Evolutionary conservation across 106 monocot species (phyloP).

Genomic region (Amphibolis antarctica): DNA sequence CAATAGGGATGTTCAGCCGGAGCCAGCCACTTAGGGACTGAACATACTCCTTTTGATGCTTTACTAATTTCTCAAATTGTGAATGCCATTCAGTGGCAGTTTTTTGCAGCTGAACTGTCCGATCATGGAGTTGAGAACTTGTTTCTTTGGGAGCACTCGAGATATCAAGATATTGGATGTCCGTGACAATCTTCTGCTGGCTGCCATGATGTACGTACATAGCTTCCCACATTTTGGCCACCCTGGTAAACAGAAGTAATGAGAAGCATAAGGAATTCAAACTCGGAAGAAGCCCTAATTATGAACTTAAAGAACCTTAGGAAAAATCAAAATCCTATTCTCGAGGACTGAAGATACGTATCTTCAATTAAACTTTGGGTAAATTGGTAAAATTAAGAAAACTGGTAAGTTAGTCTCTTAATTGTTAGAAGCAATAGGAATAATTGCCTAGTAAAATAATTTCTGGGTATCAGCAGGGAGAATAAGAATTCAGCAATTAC

Average conservation of each 20-base stretch:
- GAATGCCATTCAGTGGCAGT: slow-evolving; percentile 38
- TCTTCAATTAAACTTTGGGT: too few species aligned
- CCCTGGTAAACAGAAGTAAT: slow-evolving; percentile 24
- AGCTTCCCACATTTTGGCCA: slow-evolving; percentile 78
- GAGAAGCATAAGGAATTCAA: neutral
- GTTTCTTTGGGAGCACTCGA: slow-evolving; percentile 49
- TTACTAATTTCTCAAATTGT: slow-evolving; percentile 53
- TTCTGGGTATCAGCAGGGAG: too few species aligned
- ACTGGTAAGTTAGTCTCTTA: too few species aligned
- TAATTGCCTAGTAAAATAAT: too few species aligned
- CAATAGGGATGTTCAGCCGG: slow-evolving; percentile 62
- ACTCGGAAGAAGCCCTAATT: too few species aligned
- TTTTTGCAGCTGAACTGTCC: slow-evolving; percentile 41
- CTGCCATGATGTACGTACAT: slow-evolving; percentile 49
- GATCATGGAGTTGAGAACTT: slow-evolving; percentile 30
- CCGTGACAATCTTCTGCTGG: slow-evolving; percentile 36
- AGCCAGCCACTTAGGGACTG: slow-evolving; percentile 59
- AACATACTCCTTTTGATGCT: slow-evolving; percentile 62
- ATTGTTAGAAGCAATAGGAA: too few species aligned
- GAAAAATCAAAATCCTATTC: too few species aligned
- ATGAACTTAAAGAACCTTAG: too few species aligned
- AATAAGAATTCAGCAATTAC: too few species aligned
- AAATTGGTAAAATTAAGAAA: too few species aligned
- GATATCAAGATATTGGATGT: slow-evolving; percentile 32
- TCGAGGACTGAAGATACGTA: too few species aligned